Base-by-base conservation (phyloP, 176 grass and related monocot genomes). In the Carex parvula region DNA sequence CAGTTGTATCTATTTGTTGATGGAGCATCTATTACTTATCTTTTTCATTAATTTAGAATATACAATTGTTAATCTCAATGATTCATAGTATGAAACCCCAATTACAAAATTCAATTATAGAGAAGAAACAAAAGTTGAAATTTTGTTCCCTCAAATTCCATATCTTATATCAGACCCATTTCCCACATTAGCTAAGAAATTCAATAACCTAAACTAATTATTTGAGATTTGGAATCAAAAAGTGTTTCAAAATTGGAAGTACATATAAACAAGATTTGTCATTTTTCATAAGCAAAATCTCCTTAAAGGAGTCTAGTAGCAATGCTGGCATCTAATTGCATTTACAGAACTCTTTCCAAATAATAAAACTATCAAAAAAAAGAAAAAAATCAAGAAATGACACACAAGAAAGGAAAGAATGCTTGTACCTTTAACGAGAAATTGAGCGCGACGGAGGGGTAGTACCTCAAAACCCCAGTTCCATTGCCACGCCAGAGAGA, bases 371-470 rank as follows among this genome's bases (percentile, higher is more conserved):
- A 67, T 5, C 13, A 1, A 62, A 62, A 50, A 48, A 50, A 50
- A 6, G 1, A 50, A 24, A 46, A n/a, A 26, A 75, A 75, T 53
- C 46, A 75, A 75, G n/a, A 75, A 69, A 55, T 54, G 1, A 1
- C 21, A 53, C n/a, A n/a, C 46, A 52, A 76, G 44, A 55, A 76
- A 76, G 12, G 24, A 60, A 53, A 46, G 46, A 67, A 29, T 46
- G 88, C 1, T 44, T 29, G 85, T 60, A 99, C 93, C 93, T 96
- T 99, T 78, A 99, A 90, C 26, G 97, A 99, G 97, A 99, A 99
- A 89, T 99, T 99, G 93, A 99, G 91, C 61, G 97, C 97, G 72
- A 99, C 97, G 75, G 93, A 95, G 90, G 97, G 97, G 87, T 99
- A 99, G 85, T 99, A 94, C 18, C 97, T 88, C 89, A 99, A 86